These are phyloP conservation scores for Trichomonas tenax DNA, from an alignment of 208 protist species.

Conservation along the genomic window DNA sequence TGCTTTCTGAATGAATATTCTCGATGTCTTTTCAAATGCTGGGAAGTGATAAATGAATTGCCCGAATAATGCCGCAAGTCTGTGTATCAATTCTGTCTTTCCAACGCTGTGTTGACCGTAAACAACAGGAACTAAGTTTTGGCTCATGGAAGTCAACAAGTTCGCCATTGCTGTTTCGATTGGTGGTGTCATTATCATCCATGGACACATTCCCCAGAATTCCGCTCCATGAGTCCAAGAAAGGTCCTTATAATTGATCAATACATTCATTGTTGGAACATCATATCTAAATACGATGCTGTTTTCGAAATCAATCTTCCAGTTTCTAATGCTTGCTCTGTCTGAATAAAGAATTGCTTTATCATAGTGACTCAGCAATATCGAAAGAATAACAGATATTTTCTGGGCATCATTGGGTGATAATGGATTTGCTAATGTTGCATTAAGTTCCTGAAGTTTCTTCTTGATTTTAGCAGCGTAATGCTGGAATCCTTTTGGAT, in stretches of 20 bases:
- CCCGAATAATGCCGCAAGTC: neutral
- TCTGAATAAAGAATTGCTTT: neutral
- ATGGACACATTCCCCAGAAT: neutral
- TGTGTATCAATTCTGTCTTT: neutral
- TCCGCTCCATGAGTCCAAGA: neutral
- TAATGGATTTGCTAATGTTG: neutral
- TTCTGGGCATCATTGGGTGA: neutral
- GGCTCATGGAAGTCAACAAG: neutral
- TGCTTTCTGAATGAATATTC: neutral
- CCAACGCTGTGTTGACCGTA: neutral
- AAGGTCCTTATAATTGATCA: neutral
- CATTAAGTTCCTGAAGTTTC: neutral
- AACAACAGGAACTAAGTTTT: neutral
- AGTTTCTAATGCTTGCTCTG: no score
- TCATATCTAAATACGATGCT: neutral
- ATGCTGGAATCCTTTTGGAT: neutral
- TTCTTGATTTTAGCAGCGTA: neutral
- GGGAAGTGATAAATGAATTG: neutral
- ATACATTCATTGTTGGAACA: neutral
- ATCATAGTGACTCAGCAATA: neutral
- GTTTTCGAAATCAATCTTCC: neutral
- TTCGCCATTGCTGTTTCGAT: neutral
- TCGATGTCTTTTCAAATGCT: neutral
- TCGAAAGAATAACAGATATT: neutral
- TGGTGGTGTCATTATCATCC: neutral